phyloP scores from a whole-genome alignment of 495 filamentous ascomycete genomes.

The Talaromyces liani region DNA sequence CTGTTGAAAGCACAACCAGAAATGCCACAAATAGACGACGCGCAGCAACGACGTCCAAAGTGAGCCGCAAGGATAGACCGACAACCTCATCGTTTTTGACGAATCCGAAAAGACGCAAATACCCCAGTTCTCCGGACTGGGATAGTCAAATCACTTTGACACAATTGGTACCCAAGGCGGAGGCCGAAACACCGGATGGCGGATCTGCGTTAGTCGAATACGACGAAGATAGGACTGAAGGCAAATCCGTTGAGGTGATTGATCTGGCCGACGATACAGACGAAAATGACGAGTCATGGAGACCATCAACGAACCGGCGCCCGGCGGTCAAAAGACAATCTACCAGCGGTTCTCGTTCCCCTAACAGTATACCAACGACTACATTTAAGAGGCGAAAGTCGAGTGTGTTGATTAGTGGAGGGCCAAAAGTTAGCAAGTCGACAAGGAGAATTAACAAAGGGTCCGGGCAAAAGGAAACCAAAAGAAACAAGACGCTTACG shows the following conservation, averaged over 20 bases:
- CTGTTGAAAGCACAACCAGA: conserved; percentile 12
- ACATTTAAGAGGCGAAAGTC: conserved; percentile 3
- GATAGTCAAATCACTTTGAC: conserved; percentile 33
- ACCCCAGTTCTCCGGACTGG: conserved; percentile 13
- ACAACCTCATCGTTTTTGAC: conserved; percentile 9
- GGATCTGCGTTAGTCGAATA: background rate
- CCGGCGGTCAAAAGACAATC: background rate
- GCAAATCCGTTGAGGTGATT: conserved; percentile 13
- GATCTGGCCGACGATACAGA: conserved; percentile 21
- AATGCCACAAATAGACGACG: conserved; percentile 13
- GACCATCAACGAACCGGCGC: conserved; percentile 11
- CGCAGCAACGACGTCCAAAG: conserved; percentile 13
- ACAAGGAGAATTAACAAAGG: conserved; percentile 7
- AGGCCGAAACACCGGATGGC: background rate
- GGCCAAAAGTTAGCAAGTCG: background rate
- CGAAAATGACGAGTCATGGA: conserved; percentile 20
- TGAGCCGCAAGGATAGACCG: conserved; percentile 7
- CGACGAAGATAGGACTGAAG: conserved; percentile 24
- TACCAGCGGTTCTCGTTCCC: background rate
- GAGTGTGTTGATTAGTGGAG: background rate
- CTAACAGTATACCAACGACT: background rate
- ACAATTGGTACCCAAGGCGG: conserved; percentile 29
- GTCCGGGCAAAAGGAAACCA: conserved; percentile 10
- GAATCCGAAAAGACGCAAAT: conserved; percentile 16
- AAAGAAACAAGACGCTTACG: conserved; percentile 35